Evolutionary conservation across 208 protist genomes (phyloP).

Genomic region (Kentomonas sorsogonicus): DNA sequence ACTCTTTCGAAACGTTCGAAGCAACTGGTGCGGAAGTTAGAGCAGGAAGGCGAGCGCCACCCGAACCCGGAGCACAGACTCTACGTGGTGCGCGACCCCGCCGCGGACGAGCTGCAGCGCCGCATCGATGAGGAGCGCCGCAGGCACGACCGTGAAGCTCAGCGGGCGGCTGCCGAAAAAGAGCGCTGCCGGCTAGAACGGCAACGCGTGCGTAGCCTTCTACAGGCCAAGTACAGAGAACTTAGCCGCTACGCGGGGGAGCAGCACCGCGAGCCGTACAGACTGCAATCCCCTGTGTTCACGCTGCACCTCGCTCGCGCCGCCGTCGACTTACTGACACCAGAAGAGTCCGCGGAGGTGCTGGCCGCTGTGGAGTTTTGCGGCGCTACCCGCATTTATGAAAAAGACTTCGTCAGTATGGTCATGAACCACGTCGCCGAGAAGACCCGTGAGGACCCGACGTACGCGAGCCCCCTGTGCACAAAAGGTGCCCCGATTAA

Average conservation of each 20-base stretch:
- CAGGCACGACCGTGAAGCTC: slow-evolving; percentile 13
- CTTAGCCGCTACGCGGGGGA: slow-evolving; percentile 21
- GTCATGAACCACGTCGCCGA: slow-evolving; percentile 16
- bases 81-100: slow-evolving; percentile 16
- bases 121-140: slow-evolving; percentile 18
- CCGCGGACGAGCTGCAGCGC: slow-evolving; percentile 27
- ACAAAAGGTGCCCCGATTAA: background rate
- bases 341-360: slow-evolving; percentile 59
- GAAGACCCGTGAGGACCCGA: background rate
- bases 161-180: too few relatives aligned
- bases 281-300: slow-evolving; percentile 23
- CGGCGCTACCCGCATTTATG: slow-evolving; percentile 21
- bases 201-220: slow-evolving; percentile 34
- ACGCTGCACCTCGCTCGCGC: slow-evolving; percentile 47
- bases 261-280: slow-evolving; percentile 19
- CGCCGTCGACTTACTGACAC: slow-evolving; percentile 44
- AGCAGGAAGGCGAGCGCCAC: slow-evolving; percentile 30
- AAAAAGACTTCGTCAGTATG: slow-evolving; percentile 40
- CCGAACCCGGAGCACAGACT: slow-evolving; percentile 33
- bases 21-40: slow-evolving; percentile 54
- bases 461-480: slow-evolving; percentile 11
- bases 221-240: slow-evolving; percentile 54
- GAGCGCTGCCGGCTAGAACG: slow-evolving; percentile 26
- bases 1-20: slow-evolving; percentile 34
- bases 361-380: slow-evolving; percentile 36